Percentiles rank a stretch among this genome's conserved stretches.
phyloP scores from a whole-genome alignment of 148 eudicot genomes.

The Beta vulgaris region DNA sequence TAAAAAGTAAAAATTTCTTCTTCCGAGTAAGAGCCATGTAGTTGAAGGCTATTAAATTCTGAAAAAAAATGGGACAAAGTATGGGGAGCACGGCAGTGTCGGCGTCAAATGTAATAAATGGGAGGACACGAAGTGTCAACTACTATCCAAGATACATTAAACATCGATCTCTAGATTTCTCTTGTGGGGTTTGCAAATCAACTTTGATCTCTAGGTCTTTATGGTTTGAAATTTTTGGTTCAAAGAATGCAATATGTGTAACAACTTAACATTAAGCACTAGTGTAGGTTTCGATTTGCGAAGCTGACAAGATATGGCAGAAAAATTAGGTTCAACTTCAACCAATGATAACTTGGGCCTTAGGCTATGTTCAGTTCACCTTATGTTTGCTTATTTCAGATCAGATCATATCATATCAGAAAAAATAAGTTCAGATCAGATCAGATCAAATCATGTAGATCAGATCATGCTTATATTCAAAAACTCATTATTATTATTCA shows the following conservation, averaged over 20 bases:
- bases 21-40: not conserved
- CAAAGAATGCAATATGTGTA: not conserved
- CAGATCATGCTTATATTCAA: too few species aligned
- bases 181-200: not conserved
- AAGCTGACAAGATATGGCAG: not conserved
- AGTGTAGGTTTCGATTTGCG: not conserved
- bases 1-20: not conserved
- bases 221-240: not conserved
- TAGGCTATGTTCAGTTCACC: too few species aligned
- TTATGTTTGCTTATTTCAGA: too few species aligned
- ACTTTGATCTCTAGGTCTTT: not conserved
- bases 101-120: not conserved
- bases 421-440: too few species aligned
- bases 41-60: not conserved
- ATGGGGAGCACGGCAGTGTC: slow-evolving; percentile 8
- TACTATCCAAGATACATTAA: not conserved
- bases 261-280: not conserved
- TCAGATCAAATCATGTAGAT: too few species aligned
- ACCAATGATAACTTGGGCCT: not conserved
- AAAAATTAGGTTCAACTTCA: not conserved
- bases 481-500: too few species aligned
- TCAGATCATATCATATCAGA: too few species aligned
- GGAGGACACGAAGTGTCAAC: not conserved
- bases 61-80: not conserved
- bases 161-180: not conserved